phyloP scores from a whole-genome alignment of 352 stramenopile genomes.

The Nothophytophthora sp. region DNA sequence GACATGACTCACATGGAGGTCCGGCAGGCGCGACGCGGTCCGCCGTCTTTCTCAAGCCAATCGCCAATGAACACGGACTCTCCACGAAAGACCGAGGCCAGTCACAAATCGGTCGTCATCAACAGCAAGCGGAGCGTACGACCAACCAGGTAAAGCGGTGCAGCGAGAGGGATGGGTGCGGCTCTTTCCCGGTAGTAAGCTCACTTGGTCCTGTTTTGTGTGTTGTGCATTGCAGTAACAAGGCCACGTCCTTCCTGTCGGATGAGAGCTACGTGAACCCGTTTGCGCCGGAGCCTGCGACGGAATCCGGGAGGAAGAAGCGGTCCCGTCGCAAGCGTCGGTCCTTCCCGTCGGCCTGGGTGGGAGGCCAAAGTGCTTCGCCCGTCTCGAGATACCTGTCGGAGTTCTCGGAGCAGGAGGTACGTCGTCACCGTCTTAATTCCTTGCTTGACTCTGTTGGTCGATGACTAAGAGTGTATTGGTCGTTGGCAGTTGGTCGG shows the following conservation, averaged over 20 bases:
- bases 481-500: conserved; percentile 77
- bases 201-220: too few species aligned
- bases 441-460: too few species aligned
- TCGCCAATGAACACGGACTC: conserved; percentile 39
- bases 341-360: conserved; percentile 58
- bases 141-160: conserved; percentile 26
- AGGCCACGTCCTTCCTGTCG: conserved; percentile 22
- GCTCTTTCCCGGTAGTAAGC: too few species aligned
- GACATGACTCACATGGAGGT: conserved; percentile 84
- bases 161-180: not conserved
- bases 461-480: too few species aligned
- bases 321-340: conserved; percentile 62
- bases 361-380: conserved; percentile 22
- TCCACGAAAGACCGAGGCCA: conserved; percentile 26
- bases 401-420: conserved; percentile 79
- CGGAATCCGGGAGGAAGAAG: conserved; percentile 59
- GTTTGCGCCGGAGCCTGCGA: conserved; percentile 56
- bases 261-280: conserved; percentile 69
- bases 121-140: conserved; percentile 30
- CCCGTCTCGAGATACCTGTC: conserved; percentile 78
- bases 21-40: conserved; percentile 23
- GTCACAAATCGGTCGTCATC: conserved; percentile 25
- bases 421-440: too few species aligned
- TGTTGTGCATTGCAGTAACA: conserved; percentile 24
- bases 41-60: conserved; percentile 57